phyloP scores from a whole-genome alignment of 192 early-diverging fungal species.

The Coemansia sp. region DNA sequence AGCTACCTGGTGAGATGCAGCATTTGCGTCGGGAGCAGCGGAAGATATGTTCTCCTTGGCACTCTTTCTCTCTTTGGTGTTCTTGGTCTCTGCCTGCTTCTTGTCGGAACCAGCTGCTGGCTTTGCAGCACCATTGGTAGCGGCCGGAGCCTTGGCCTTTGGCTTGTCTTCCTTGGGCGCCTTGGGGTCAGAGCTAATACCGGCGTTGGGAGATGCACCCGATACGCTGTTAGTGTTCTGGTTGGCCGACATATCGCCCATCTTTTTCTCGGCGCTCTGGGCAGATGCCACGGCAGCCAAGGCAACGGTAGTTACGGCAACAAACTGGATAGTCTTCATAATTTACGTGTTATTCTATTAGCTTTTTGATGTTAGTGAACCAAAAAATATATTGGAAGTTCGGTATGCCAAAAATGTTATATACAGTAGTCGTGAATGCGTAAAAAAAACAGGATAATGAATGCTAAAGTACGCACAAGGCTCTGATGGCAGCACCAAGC shows the following conservation, averaged over 20 bases:
- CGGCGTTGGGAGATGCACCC: slow-evolving; percentile 10
- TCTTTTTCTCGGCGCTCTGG: slow-evolving; percentile 22
- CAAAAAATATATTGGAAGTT: not conserved
- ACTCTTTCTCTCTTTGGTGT: slow-evolving; percentile 28
- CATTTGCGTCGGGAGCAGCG: slow-evolving; percentile 28
- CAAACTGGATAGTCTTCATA: slow-evolving; percentile 49
- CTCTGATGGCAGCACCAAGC: too few relatives aligned
- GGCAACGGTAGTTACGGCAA: slow-evolving; percentile 19
- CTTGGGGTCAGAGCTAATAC: not conserved
- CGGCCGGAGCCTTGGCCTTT: slow-evolving; percentile 11
- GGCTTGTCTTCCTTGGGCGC: slow-evolving; percentile 16
- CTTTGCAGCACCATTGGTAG: slow-evolving; percentile 7
- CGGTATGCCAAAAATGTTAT: not conserved
- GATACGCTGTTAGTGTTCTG: slow-evolving; percentile 4
- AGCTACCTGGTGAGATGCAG: slow-evolving; percentile 41
- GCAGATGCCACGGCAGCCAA: slow-evolving; percentile 39
- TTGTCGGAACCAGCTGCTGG: slow-evolving; percentile 14
- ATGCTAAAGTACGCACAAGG: too few relatives aligned
- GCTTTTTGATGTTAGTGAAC: not conserved
- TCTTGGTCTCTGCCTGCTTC: slow-evolving; percentile 11
- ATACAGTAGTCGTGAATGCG: not conserved
- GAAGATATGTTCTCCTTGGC: slow-evolving; percentile 28
- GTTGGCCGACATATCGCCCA: slow-evolving; percentile 2
- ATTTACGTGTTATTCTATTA: not conserved
- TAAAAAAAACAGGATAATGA: not conserved